Conservation (phyloP, 2,329 filamentous ascomycete genomes). For the Ophiocordyceps robertsii region DNA sequence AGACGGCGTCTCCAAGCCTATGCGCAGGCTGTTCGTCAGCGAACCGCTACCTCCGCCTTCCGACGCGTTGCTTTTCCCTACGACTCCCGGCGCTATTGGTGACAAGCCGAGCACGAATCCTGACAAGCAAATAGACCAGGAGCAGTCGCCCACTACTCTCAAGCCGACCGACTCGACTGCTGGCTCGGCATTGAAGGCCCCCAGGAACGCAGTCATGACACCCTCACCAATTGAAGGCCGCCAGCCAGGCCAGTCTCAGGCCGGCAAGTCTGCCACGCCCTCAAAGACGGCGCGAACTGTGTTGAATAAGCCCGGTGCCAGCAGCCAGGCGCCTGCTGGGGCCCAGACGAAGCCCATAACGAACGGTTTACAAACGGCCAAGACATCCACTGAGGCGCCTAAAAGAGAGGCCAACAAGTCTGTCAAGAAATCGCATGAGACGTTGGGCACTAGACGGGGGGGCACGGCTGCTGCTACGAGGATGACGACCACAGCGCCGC, state of each 20-base stretch:
- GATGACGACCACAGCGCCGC: conserved; percentile 9
- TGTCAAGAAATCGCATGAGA: conserved; percentile 11
- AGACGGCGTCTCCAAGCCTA: conserved; percentile 10
- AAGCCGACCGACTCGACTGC: conserved; percentile 10
- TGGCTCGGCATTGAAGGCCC: neutral
- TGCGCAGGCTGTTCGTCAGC: conserved; percentile 13
- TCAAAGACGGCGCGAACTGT: no score
- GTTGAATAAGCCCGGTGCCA: no score
- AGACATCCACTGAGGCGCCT: conserved; percentile 6
- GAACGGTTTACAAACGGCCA: conserved; percentile 2
- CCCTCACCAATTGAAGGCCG: conserved; percentile 6
- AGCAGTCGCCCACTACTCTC: conserved; percentile 19
- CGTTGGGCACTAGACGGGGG: conserved; percentile 16
- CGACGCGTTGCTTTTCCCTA: neutral
- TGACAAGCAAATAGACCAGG: conserved; percentile 26
- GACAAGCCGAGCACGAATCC: conserved; percentile 23
- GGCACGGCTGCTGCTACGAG: conserved; percentile 16
- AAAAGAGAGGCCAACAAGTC: conserved; percentile 15
- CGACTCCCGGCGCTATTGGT: conserved; percentile 12
- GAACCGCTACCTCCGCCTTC: conserved; percentile 23
- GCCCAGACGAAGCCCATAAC: neutral
- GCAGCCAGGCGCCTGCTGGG: no score
- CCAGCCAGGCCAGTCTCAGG: no score
- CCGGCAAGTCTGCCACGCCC: no score
- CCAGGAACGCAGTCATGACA: neutral